A percentile compares a stretch with the other conserved stretches of the same genome.
Evolutionary conservation across 176 grass and related monocot species (phyloP).

Genomic region (Lolium perenne): DNA sequence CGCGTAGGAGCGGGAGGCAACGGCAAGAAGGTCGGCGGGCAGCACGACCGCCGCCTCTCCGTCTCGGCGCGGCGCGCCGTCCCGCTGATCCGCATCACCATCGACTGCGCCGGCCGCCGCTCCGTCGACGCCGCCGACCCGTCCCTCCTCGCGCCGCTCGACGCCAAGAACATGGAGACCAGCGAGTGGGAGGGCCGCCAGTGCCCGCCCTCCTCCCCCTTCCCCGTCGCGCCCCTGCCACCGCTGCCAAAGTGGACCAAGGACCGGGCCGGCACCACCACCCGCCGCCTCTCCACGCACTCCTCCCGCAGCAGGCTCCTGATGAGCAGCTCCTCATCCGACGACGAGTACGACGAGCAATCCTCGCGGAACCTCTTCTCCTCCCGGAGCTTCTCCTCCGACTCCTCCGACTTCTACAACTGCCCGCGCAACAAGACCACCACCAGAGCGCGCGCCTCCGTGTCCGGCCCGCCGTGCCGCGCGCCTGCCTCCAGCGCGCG

Average conservation of each 20-base stretch:
- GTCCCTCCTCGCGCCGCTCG: conserved; percentile 37
- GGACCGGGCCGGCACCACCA: not conserved
- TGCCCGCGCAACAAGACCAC: conserved; percentile 22
- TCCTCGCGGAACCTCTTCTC: conserved; percentile 66
- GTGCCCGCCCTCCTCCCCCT: conserved; percentile 75
- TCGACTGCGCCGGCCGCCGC: conserved; percentile 70
- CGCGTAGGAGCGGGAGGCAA: not conserved
- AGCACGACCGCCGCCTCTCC: conserved; percentile 55
- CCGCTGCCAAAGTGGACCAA: conserved; percentile 30
- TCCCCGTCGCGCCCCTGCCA: not conserved
- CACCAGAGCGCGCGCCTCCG: conserved; percentile 40
- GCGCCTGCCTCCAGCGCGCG: not conserved
- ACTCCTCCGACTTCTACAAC: conserved; percentile 81
- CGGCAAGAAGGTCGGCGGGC: conserved; percentile 6
- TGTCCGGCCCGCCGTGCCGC: conserved; percentile 51
- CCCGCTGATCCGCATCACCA: conserved; percentile 59
- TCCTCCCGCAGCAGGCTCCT: not conserved
- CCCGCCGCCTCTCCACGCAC: conserved; percentile 13
- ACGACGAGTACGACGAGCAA: conserved; percentile 57
- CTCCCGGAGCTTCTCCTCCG: conserved; percentile 75
- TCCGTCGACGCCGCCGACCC: conserved; percentile 64
- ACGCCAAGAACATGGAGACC: conserved; percentile 15
- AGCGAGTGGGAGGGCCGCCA: conserved; percentile 62
- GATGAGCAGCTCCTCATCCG: conserved; percentile 54
- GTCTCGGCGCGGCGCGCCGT: conserved; percentile 42